Percentiles rank a stretch among this genome's conserved stretches.
Conservation (phyloP, 805 yeast species). For the Lipomyces oligophaga region DNA sequence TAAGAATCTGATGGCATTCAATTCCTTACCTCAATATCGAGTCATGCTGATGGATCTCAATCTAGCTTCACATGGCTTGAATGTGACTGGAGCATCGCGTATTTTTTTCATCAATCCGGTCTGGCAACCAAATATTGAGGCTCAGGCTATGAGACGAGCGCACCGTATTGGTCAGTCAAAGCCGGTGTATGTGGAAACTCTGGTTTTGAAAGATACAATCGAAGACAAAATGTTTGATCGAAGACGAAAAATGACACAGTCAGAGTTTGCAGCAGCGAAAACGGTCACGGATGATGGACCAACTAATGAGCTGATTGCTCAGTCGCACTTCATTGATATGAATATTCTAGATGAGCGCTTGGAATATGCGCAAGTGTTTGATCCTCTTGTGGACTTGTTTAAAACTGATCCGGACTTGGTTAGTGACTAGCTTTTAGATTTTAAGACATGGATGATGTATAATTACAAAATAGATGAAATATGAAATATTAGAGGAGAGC, state of each 20-base stretch:
- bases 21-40: constrained; percentile 46
- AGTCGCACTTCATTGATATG: constrained; percentile 14
- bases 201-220: constrained; percentile 57
- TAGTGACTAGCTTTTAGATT: no score
- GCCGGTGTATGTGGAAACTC: constrained; percentile 65
- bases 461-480: no score
- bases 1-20: constrained; percentile 50
- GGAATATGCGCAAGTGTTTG: no score
- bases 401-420: no score
- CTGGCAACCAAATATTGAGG: constrained; percentile 66
- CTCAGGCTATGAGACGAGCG: constrained; percentile 73
- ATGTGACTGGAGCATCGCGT: constrained; percentile 62
- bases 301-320: constrained; percentile 13
- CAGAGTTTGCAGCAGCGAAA: constrained; percentile 23
- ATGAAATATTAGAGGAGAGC: no score
- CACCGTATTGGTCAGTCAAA: constrained; percentile 68
- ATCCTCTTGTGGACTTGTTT: no score
- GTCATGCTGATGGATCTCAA: constrained; percentile 63
- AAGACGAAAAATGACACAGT: constrained; percentile 20
- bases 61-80: constrained; percentile 65
- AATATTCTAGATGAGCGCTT: no score
- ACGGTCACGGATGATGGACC: constrained; percentile 25
- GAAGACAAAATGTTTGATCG: constrained; percentile 62
- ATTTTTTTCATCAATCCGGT: constrained; percentile 70
- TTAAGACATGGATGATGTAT: no score